Conservation (phyloP, 2,329 filamentous ascomycete genomes). For the Didymella arachidicola region DNA sequence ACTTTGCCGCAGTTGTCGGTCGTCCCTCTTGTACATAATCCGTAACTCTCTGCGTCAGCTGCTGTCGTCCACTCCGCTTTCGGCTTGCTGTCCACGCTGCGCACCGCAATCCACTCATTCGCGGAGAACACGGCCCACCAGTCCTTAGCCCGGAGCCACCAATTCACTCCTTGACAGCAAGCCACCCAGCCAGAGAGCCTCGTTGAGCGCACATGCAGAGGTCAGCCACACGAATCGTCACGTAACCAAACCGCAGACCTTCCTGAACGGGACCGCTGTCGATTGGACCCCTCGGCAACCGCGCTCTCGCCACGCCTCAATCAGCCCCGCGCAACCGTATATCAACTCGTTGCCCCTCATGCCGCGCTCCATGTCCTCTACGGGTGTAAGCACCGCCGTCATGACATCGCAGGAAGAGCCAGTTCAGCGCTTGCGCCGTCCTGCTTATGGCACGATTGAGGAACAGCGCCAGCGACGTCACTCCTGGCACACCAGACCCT, state of each 20-base stretch:
- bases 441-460: constrained; percentile 48
- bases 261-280: constrained; percentile 21
- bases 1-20: constrained; percentile 8
- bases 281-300: constrained; percentile 17
- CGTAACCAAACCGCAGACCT: constrained; percentile 21
- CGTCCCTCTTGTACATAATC: constrained; percentile 12
- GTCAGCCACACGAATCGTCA: constrained; percentile 28
- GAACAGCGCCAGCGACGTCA: constrained; percentile 54
- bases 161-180: constrained; percentile 19
- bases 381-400: constrained; percentile 41
- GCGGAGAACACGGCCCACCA: constrained; percentile 18
- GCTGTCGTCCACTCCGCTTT: constrained; percentile 17
- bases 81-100: constrained; percentile 19
- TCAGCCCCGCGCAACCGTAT: constrained; percentile 31
- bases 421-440: constrained; percentile 42
- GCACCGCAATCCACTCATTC: constrained; percentile 16
- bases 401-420: constrained; percentile 56
- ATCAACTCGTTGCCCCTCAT: constrained; percentile 34
- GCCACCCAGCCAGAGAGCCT: constrained; percentile 29
- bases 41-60: constrained; percentile 3
- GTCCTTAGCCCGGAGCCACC: constrained; percentile 6
- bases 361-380: constrained; percentile 22
- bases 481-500: constrained; percentile 57
- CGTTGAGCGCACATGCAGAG: constrained; percentile 32
- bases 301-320: constrained; percentile 32